Evolutionary conservation across 495 filamentous ascomycete genomes (phyloP).

Genomic region (Parathielavia hyrcaniae): DNA sequence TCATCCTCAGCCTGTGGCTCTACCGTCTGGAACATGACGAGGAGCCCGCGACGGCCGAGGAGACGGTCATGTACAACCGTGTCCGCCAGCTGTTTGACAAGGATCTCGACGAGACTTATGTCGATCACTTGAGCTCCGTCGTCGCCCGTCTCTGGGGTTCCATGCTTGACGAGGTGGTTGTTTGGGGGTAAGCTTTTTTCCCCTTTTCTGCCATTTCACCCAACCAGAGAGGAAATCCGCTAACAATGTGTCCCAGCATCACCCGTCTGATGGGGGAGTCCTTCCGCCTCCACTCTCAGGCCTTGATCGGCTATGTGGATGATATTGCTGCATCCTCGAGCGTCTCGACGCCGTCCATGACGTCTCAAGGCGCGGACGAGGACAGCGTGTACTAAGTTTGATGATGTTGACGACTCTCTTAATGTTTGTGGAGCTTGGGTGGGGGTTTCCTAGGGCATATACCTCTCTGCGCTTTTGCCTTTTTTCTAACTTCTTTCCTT

Average conservation of each 20-base stretch:
- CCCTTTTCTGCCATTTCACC: constrained; percentile 15
- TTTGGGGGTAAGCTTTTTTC: constrained; percentile 70
- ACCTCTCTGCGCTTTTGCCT: constrained; percentile 37
- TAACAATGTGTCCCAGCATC: constrained; percentile 60
- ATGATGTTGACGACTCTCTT: constrained; percentile 44
- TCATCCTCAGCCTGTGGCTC: constrained; percentile 96
- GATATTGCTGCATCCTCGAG: constrained; percentile 54
- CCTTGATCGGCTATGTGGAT: constrained; percentile 88
- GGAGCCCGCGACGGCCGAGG: constrained; percentile 85
- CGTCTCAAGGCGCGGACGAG: constrained; percentile 54
- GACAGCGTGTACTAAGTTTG: constrained; percentile 53
- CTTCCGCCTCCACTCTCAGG: constrained; percentile 94
- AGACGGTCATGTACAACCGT: constrained; percentile 91
- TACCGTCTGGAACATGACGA: constrained; percentile 99
- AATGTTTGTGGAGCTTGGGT: constrained; percentile 29
- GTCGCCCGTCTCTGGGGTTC: constrained; percentile 95
- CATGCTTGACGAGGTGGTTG: constrained; percentile 97
- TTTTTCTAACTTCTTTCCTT: constrained; percentile 29
- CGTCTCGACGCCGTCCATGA: constrained; percentile 56
- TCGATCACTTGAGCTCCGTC: constrained; percentile 70
- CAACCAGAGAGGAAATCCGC: constrained; percentile 24
- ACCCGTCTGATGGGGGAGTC: constrained; percentile 97
- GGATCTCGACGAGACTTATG: constrained; percentile 69
- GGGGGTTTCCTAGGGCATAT: constrained; percentile 46
- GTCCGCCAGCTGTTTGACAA: constrained; percentile 89